phyloP scores from a whole-genome alignment of 176 grass and related monocot genomes.

The Guadua angustifolia region DNA sequence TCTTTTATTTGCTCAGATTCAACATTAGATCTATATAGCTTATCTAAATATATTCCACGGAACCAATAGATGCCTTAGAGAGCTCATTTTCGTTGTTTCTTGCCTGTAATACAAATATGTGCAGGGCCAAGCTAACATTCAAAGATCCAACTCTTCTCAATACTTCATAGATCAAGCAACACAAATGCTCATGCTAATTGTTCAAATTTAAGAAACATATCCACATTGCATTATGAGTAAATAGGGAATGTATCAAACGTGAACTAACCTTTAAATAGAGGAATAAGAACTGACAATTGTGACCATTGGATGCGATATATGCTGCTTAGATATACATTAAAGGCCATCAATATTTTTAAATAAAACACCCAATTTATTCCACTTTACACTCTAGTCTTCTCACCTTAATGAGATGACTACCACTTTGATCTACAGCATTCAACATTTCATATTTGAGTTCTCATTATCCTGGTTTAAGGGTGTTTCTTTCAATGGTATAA shows the following conservation, averaged over 20 bases:
- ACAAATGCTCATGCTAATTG: neutral
- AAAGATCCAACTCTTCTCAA: constrained; percentile 23
- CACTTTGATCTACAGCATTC: constrained; percentile 10
- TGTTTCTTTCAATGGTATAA: neutral
- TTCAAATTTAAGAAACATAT: constrained; percentile 19
- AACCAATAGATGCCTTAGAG: constrained; percentile 89
- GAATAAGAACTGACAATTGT: neutral
- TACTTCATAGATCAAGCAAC: constrained; percentile 12
- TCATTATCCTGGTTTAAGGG: constrained; percentile 5
- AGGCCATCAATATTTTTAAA: neutral
- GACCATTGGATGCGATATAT: constrained; percentile 20
- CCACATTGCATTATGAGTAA: neutral
- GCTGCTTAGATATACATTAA: neutral
- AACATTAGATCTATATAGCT: constrained; percentile 69
- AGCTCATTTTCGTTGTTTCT: constrained; percentile 50
- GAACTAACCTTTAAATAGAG: neutral
- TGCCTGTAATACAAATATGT: constrained; percentile 56
- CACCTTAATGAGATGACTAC: neutral
- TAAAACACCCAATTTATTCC: neutral
- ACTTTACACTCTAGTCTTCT: constrained; percentile 10
- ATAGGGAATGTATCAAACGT: constrained; percentile 1
- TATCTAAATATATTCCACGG: constrained; percentile 93
- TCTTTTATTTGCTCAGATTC: constrained; percentile 81
- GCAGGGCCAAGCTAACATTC: constrained; percentile 21
- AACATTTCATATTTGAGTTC: neutral